A percentile compares a stretch with the other conserved stretches of the same genome.
phyloP scores from a whole-genome alignment of 2,329 filamentous ascomycete species.

The Aureobasidium mangrovei region DNA sequence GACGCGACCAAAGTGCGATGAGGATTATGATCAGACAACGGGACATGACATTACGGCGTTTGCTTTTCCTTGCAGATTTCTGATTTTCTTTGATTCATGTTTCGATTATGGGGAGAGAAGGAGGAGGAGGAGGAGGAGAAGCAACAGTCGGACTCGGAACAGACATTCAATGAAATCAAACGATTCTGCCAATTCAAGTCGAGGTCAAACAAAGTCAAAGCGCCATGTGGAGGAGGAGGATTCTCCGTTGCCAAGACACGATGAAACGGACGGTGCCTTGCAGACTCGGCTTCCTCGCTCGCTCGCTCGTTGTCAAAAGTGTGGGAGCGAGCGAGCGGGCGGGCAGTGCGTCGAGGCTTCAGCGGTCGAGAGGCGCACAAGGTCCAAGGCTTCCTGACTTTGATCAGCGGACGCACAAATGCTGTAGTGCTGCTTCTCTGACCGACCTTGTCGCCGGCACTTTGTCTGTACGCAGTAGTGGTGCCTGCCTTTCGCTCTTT shows the following conservation, averaged over 20 bases:
- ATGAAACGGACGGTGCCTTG: constrained; percentile 1
- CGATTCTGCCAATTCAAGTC: too few relatives aligned
- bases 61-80: not conserved
- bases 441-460: too few relatives aligned
- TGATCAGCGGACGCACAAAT: too few relatives aligned
- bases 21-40: not conserved
- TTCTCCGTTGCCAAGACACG: constrained; percentile 5
- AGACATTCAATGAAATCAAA: not conserved
- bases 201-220: too few relatives aligned
- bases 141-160: not conserved
- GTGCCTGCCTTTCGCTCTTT: not conserved
- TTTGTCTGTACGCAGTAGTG: not conserved
- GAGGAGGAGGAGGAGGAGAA: not conserved
- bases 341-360: too few relatives aligned
- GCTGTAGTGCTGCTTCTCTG: too few relatives aligned
- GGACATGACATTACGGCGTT: not conserved
- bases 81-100: not conserved
- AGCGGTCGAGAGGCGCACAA: too few relatives aligned
- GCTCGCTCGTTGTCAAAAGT: too few relatives aligned
- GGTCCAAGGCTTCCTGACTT: too few relatives aligned
- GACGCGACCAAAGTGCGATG: not conserved
- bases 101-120: not conserved
- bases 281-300: not conserved
- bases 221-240: too few relatives aligned
- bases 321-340: too few relatives aligned